Evolutionary conservation across 805 yeast genomes (phyloP), one percentile per base, ranked within the genome.

Genomic region (Komagataella pseudopastoris): DNA sequence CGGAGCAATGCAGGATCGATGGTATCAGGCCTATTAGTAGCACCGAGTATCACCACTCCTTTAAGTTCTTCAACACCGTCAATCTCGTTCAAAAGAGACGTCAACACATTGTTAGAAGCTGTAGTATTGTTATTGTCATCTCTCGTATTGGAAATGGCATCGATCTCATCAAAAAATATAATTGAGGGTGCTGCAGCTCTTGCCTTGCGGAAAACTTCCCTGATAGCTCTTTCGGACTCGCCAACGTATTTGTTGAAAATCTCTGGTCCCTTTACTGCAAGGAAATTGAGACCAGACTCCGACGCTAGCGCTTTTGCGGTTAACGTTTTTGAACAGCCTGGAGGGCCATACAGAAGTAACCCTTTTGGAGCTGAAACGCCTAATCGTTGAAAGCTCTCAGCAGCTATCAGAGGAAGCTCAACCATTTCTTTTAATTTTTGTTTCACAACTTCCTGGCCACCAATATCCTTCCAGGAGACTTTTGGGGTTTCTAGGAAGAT

Each of bases 261-360:
- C 64, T 93, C 99, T 0, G 99, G 99, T 1, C 99, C 99, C 64
- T 93, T 93, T 6, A 91, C 96, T 0, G 98, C 96, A 50, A 91
- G 65, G 64, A 91, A 91, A 60, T 91, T 91, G 49, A 91, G 76
- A 0, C 97, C 97, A 1, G 96, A 85, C 66, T 91, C 99, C 0
- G 96, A 86, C 0, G 98, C 98, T 30, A 91, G 69, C 0, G 97
- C 97, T 61, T 91, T 91, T 1, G 97, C 98, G 0, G 96, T 88
- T 55, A 91, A 67, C 0, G 99, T 91, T 60, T 91, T 91, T 8
- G 97, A 90, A 69, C 98, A 91, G 14, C 99, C 99, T 0, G 99
- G 98, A 1, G 99, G 99, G 0, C 99, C 99, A 65, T 93, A 93
- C 18, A 93, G 71, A 48, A 93, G 66, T 1, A 93, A 85, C 44